Base-by-base conservation (phyloP, 2,329 filamentous ascomycete genomes). In the Cladosporium phlei region DNA sequence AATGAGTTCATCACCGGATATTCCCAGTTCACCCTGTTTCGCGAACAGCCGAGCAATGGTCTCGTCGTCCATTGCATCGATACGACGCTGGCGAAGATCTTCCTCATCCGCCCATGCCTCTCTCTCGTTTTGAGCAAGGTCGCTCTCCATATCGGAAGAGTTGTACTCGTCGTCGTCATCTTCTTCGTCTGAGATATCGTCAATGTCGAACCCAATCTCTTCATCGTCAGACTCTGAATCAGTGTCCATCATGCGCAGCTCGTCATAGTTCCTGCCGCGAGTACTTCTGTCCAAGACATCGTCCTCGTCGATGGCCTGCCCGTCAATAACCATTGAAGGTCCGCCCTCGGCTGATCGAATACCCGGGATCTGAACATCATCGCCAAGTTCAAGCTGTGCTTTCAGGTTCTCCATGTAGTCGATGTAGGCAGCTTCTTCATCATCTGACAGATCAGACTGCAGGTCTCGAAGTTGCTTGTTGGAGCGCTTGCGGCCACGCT, bases 321-420 rank as follows among this genome's bases (percentile, higher is more conserved):
- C 61, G 33, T 63, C 52, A 8, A 59, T 58, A 30, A 59, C 48
- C 37, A 60, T 51, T 29, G 59, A 59, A 30, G 58, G 59, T 4
- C 59, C 51, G 34, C 49, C 34, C 34, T 55, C 11, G 3, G 25
- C 35, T 14, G 44, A 39, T 7, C 37, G 35, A 14, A 34, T 38
- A 8, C 34, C 35, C 16, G 20, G 16, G 19, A 46, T 38, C 8
- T 52, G 48, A 4, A 47, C 48, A 14, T 55, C 40, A 19, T 56
- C 57, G 38, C 53, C 52, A 20, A 52, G 57, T 4, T 63, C 55
- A 19, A 59, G 40, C 46, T 60, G 55, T 14, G 57, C 72, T 14
- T 66, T 66, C 57, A 86, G 73, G 51, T 88, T 87, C 33, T 78
- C 75, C 58, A 88, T 82, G 56, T 89, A 89, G 58, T 90, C 86